phyloP scores from a whole-genome alignment of 2,329 filamentous ascomycete species.

The Cryphonectria carpinicola region DNA sequence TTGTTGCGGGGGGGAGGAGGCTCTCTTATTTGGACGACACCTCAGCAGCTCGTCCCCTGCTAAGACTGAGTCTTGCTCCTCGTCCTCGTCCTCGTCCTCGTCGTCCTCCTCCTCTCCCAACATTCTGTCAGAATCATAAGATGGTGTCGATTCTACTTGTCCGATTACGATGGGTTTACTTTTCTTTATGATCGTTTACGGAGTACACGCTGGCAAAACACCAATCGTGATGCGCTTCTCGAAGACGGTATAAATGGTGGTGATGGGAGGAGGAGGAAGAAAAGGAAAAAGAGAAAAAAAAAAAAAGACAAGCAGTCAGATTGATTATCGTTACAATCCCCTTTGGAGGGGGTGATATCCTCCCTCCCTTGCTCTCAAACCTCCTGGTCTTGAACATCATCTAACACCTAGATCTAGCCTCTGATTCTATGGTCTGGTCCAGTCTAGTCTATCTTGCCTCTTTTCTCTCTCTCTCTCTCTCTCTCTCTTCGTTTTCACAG shows the following conservation, averaged over 20 bases:
- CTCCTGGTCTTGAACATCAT: not conserved
- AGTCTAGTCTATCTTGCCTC: not conserved
- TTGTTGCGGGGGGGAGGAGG: not conserved
- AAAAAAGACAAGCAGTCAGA: not conserved
- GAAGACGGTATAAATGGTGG: not conserved
- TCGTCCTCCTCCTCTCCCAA: no score
- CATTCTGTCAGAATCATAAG: no score
- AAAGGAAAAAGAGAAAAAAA: no score
- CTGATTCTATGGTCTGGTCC: not conserved
- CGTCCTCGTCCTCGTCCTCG: no score
- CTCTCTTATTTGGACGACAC: not conserved
- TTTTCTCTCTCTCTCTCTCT: not conserved
- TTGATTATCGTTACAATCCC: not conserved
- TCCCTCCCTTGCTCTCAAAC: not conserved
- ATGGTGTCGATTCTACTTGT: not conserved
- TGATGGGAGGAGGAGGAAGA: not conserved
- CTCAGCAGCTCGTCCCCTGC: not conserved
- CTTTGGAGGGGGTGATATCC: not conserved
- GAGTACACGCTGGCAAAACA: not conserved
- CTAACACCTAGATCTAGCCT: not conserved
- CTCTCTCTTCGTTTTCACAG: no score
- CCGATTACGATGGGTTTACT: not conserved
- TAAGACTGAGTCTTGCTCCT: not conserved
- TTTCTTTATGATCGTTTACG: not conserved
- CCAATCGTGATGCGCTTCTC: not conserved